phyloP scores from a whole-genome alignment of 1,139 yeast genomes.

The Taphrina flavorubra region DNA sequence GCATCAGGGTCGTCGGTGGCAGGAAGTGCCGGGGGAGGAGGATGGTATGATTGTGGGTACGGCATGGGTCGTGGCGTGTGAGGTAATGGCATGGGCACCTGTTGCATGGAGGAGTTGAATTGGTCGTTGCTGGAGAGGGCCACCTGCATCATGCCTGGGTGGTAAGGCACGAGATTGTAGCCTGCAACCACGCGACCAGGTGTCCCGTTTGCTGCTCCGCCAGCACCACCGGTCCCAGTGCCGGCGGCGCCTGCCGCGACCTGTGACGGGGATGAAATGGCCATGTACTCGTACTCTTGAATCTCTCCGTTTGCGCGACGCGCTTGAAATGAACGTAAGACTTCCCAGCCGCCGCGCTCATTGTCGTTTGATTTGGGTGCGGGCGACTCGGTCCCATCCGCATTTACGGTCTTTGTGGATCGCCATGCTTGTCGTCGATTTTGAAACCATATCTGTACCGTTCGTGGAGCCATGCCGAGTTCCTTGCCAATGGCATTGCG shows the following conservation, averaged over 20 bases:
- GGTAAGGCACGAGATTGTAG: slow-evolving; percentile 16
- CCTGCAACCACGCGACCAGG: slow-evolving; percentile 1
- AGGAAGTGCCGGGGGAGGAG: not conserved
- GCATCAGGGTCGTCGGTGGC: not conserved
- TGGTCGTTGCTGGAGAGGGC: slow-evolving; percentile 29
- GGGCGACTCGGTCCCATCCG: slow-evolving; percentile 3
- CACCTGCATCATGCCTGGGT: slow-evolving; percentile 28
- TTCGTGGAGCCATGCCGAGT: slow-evolving; percentile 54
- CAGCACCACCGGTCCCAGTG: not conserved
- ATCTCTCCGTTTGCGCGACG: slow-evolving; percentile 36
- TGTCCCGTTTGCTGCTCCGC: slow-evolving; percentile 42
- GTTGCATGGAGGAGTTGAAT: slow-evolving; percentile 23
- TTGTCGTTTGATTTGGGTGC: slow-evolving; percentile 26
- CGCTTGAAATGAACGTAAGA: slow-evolving; percentile 32
- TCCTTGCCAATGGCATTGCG: slow-evolving; percentile 52
- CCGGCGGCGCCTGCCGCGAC: not conserved
- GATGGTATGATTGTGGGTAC: not conserved
- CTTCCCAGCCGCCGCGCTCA: slow-evolving; percentile 41
- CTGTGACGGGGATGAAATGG: slow-evolving; percentile 12
- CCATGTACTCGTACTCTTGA: slow-evolving; percentile 31
- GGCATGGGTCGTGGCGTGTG: slow-evolving; percentile 20
- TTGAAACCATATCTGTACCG: slow-evolving; percentile 55
- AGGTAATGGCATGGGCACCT: slow-evolving; percentile 19
- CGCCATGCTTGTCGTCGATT: slow-evolving; percentile 53
- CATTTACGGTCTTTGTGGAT: slow-evolving; percentile 48